Base-by-base conservation (phyloP, 164 flowering plant genomes). In the Saururus chinensis region DNA sequence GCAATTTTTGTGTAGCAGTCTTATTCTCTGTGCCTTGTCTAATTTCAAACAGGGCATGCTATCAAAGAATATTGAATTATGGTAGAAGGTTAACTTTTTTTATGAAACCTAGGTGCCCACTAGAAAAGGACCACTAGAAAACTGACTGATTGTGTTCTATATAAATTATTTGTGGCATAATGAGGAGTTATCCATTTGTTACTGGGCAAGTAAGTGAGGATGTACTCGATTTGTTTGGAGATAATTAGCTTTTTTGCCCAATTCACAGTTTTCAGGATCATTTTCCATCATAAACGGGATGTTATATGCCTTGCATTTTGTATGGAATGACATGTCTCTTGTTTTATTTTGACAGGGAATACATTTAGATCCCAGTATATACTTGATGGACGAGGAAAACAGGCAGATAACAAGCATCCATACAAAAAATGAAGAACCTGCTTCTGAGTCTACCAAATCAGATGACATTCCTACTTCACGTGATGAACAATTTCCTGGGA, bases 321-420 rank as follows among this genome's bases (percentile, higher is more conserved):
- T 20, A 53, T 20, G 25, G 22, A 7, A 53, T 19, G 22, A 20
- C 23, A 20, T 19, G 37, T 6, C 19, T 12, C 23, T 51, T 35
- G 19, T 51, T 42, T 49, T 55, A 40, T 23, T 9, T 58, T 49
- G 23, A 11, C 83, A 93, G 99, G 99, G 99, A 64, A 81, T 87
- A 65, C 97, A 93, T 82, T 75, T 90, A 77, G 95, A 93, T 75
- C 99, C 99, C 60, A 93, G 96, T 79, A 93, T 90, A 37, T 93
- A 93, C 69, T 66, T 93, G 65, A 87, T 90, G 93, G 95, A 88
- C 69, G 97, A 87, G 25, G 99, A 83, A 61, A 85, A 75, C 63
- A 87, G 86, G 73, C 59, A 53, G 42, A 41, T 57, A 16, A 67
- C 72, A 7, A 67, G 64, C n/a, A 1, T 26, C 19, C 64, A 74